These are phyloP conservation scores for Orbilia blumenaviensis DNA, from an alignment of 2,329 filamentous ascomycete genomes.

Conservation along the genomic window DNA sequence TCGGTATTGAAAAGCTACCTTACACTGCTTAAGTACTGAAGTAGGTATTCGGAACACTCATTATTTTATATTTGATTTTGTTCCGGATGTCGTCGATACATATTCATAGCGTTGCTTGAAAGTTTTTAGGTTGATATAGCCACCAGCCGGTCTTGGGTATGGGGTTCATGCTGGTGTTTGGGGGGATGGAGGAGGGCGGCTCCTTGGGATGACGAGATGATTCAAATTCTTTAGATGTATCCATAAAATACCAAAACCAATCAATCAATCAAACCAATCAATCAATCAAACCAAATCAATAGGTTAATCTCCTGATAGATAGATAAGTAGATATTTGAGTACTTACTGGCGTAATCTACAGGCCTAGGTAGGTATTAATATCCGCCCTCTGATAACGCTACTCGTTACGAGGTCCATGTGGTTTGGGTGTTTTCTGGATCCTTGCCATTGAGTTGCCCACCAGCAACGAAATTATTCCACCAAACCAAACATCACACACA, in stretches of 20 bases:
- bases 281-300: not conserved
- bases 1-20: conserved; percentile 1
- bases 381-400: not conserved
- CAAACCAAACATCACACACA: conserved; percentile 35
- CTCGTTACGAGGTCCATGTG: conserved; percentile 7
- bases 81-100: not conserved
- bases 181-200: not conserved
- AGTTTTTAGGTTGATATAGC: no score
- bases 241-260: not conserved
- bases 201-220: not conserved
- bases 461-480: conserved; percentile 15
- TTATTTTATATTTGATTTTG: not conserved
- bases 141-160: not conserved
- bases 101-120: not conserved
- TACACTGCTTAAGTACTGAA: no score
- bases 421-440: conserved; percentile 19
- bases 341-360: no score
- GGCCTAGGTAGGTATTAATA: not conserved
- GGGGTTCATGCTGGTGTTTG: not conserved
- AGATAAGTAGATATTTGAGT: no score
- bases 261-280: not conserved
- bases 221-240: not conserved
- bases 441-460: conserved; percentile 8
- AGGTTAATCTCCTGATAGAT: not conserved
- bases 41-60: not conserved